A percentile compares a stretch with the other conserved stretches of the same genome.
Evolutionary conservation across 495 filamentous ascomycete genomes (phyloP).

Genomic region (Aspergillus panamensis): DNA sequence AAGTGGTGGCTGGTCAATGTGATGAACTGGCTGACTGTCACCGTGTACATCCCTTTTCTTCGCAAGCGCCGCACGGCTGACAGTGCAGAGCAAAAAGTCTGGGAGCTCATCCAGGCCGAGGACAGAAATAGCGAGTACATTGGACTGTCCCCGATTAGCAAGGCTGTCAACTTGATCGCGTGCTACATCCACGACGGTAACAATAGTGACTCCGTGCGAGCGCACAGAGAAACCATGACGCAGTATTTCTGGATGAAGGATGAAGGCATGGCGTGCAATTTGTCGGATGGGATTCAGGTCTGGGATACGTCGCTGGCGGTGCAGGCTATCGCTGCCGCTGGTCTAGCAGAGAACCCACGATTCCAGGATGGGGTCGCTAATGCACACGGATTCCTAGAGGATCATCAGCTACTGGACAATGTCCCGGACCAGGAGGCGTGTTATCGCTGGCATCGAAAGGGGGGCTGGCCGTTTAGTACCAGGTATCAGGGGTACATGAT

Average conservation of each 20-base stretch:
- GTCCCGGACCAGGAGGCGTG: background rate
- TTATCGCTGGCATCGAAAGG: conserved; percentile 5
- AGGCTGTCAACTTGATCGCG: background rate
- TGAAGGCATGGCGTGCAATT: conserved; percentile 4
- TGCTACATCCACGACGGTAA: background rate
- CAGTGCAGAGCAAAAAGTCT: background rate
- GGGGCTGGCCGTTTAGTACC: conserved; percentile 7
- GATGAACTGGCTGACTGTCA: background rate
- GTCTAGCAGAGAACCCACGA: background rate
- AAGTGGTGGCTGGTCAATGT: background rate
- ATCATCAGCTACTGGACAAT: conserved; percentile 3
- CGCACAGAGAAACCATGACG: background rate
- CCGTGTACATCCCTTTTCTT: background rate
- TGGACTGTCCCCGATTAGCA: conserved; percentile 1
- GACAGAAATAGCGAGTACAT: conserved; percentile 1
- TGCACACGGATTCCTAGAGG: background rate
- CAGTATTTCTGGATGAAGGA: conserved; percentile 5
- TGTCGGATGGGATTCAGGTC: conserved; percentile 3
- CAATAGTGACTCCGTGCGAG: background rate
- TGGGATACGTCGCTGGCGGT: conserved; percentile 9
- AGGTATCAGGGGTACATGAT: conserved; percentile 3
- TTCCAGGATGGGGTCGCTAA: background rate
- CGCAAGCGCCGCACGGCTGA: background rate
- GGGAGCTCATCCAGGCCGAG: background rate
- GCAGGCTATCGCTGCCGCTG: conserved; percentile 6